phyloP scores from a whole-genome alignment of 2,329 filamentous ascomycete genomes.

The Hirsutella rhossiliensis region DNA sequence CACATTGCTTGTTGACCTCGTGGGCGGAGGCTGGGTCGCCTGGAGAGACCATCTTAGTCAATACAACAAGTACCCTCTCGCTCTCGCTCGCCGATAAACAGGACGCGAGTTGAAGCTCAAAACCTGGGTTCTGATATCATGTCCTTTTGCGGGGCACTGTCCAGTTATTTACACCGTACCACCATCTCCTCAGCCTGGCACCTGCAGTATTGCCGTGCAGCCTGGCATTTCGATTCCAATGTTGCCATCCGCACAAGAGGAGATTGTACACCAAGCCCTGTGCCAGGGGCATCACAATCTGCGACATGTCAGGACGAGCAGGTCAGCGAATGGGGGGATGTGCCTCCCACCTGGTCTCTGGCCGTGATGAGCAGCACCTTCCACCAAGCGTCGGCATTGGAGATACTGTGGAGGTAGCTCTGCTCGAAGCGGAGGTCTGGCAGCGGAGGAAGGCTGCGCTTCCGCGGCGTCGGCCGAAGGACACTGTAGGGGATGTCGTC shows the following conservation, averaged over 20 bases:
- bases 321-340: background rate
- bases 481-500: constrained; percentile 60
- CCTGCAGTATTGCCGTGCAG: constrained; percentile 68
- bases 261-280: constrained; percentile 89
- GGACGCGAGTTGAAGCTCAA: too few species aligned
- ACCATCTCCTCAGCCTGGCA: constrained; percentile 75
- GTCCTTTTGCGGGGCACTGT: constrained; percentile 45
- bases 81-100: too few species aligned
- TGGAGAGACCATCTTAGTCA: too few species aligned
- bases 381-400: constrained; percentile 66
- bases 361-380: constrained; percentile 74
- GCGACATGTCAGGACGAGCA: constrained; percentile 2
- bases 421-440: constrained; percentile 95
- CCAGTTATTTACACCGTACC: constrained; percentile 94
- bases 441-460: constrained; percentile 45
- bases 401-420: constrained; percentile 88
- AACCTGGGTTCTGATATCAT: background rate
- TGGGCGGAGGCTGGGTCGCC: too few species aligned
- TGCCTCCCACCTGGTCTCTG: constrained; percentile 61
- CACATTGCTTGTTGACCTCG: too few species aligned
- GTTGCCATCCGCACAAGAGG: constrained; percentile 73
- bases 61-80: too few species aligned
- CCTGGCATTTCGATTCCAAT: constrained; percentile 72
- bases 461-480: constrained; percentile 39
- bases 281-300: constrained; percentile 76